Evolutionary conservation across 495 filamentous ascomycete species (phyloP).

Genomic region (Penicillium tannophilum): DNA sequence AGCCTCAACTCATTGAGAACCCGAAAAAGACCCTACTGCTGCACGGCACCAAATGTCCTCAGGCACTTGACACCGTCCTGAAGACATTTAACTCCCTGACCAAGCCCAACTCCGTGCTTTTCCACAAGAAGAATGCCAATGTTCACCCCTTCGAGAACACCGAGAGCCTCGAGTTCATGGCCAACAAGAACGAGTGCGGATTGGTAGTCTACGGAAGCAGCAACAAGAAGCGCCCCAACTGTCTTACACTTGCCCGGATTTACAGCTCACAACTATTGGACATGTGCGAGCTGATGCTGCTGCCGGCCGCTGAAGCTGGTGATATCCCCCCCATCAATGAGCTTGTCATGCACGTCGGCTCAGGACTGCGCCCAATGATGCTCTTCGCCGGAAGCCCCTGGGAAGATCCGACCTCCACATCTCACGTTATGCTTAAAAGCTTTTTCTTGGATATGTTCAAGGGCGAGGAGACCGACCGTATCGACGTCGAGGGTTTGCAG

Average conservation of each 20-base stretch:
- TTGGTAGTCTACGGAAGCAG: slow-evolving; percentile 77
- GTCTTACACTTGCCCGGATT: slow-evolving; percentile 77
- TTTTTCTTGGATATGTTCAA: slow-evolving; percentile 90
- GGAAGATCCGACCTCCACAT: slow-evolving; percentile 71
- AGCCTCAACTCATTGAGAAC: slow-evolving; percentile 85
- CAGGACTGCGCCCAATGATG: slow-evolving; percentile 76
- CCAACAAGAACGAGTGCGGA: slow-evolving; percentile 90
- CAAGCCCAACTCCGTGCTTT: slow-evolving; percentile 76
- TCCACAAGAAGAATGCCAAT: slow-evolving; percentile 88
- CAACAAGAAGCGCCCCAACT: slow-evolving; percentile 92
- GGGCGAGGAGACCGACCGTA: slow-evolving; percentile 68
- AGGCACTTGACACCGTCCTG: slow-evolving; percentile 75
- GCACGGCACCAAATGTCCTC: slow-evolving; percentile 76
- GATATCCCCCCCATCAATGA: slow-evolving; percentile 76
- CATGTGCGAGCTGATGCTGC: slow-evolving; percentile 85
- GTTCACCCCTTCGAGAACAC: slow-evolving; percentile 93
- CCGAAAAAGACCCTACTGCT: slow-evolving; percentile 85
- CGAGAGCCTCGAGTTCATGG: slow-evolving; percentile 86
- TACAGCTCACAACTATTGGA: slow-evolving; percentile 87
- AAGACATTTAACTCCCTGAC: slow-evolving; percentile 81
- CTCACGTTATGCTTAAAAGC: slow-evolving; percentile 81
- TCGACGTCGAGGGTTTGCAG: slow-evolving; percentile 93
- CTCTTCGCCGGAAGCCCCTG: slow-evolving; percentile 83
- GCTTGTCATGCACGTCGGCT: slow-evolving; percentile 75
- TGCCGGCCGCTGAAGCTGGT: slow-evolving; percentile 63